Percentiles rank a stretch among this genome's conserved stretches.
Evolutionary conservation across 345 rosid species (phyloP).

Genomic region (Brassica carinata): DNA sequence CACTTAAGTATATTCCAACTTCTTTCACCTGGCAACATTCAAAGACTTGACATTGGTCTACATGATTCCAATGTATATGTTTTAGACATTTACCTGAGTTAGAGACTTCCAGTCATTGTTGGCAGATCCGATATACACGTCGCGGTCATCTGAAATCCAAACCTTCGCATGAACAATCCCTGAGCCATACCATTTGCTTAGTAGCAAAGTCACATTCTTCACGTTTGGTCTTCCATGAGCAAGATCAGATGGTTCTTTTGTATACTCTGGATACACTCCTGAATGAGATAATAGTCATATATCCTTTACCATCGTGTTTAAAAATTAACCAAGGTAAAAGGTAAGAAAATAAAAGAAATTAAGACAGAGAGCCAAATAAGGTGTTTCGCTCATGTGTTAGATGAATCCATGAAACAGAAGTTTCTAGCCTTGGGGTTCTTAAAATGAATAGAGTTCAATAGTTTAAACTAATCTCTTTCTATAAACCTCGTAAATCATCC

Average conservation of each 20-base stretch:
- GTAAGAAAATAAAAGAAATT: too few relatives aligned
- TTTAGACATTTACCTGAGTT: conserved; percentile 61
- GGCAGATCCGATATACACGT: conserved; percentile 88
- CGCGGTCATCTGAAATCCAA: conserved; percentile 74
- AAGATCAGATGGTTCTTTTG: conserved; percentile 65
- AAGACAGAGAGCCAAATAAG: too few relatives aligned
- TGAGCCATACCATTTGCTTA: conserved; percentile 81
- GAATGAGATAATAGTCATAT: conserved; percentile 65
- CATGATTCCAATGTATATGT: neutral
- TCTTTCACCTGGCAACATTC: conserved; percentile 64
- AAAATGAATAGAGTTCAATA: too few relatives aligned
- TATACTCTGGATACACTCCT: conserved; percentile 71
- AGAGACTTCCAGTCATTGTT: conserved; percentile 96
- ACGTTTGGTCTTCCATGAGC: conserved; percentile 78
- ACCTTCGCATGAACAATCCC: conserved; percentile 89
- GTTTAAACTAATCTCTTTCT: too few relatives aligned
- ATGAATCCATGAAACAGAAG: neutral
- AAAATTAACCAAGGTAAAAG: too few relatives aligned
- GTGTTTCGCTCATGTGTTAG: neutral
- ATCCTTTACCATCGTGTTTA: neutral
- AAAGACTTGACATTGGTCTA: neutral
- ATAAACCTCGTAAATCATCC: too few relatives aligned
- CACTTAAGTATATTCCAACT: conserved; percentile 74
- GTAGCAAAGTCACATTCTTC: conserved; percentile 58
- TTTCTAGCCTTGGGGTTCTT: too few relatives aligned